Conservation (phyloP, 106 monocot genomes). For the Dendrobium catenatum region DNA sequence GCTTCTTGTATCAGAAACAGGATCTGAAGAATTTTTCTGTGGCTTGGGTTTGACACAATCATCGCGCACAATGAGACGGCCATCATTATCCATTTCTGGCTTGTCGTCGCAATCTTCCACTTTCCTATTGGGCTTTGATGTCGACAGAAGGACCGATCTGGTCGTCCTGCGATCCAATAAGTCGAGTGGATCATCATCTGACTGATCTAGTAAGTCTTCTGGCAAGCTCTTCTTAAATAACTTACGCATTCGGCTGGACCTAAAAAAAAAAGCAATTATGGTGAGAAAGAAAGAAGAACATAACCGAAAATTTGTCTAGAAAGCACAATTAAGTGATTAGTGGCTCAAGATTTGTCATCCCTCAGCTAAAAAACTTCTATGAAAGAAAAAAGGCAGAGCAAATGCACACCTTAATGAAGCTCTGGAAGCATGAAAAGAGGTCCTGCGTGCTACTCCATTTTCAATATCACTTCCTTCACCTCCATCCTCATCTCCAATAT, state of each 20-base stretch:
- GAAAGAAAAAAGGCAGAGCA: neutral
- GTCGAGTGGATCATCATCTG: conserved; percentile 63
- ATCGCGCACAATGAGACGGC: conserved; percentile 67
- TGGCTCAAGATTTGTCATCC: neutral
- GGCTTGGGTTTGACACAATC: conserved; percentile 30
- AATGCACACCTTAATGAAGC: conserved; percentile 23
- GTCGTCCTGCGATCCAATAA: conserved; percentile 67
- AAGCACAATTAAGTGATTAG: neutral
- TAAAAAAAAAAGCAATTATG: conserved; percentile 9
- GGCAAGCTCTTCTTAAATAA: conserved; percentile 26
- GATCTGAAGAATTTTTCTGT: conserved; percentile 26
- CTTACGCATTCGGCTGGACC: conserved; percentile 29
- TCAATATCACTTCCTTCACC: conserved; percentile 25
- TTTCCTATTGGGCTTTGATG: conserved; percentile 36
- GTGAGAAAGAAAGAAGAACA: neutral
- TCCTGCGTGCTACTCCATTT: conserved; percentile 10
- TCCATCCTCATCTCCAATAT: conserved; percentile 46
- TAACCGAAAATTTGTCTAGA: no score
- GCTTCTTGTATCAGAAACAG: conserved; percentile 31
- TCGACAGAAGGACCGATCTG: conserved; percentile 43
- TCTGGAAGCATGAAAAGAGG: conserved; percentile 20
- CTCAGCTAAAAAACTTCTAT: no score
- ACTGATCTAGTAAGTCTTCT: conserved; percentile 41
- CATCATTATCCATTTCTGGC: conserved; percentile 64
- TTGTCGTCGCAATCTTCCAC: conserved; percentile 29